Evolutionary conservation across 768 basidiomycete species (phyloP), one percentile per base, ranked within the genome.

Genomic region (Auricularia heimuer): DNA sequence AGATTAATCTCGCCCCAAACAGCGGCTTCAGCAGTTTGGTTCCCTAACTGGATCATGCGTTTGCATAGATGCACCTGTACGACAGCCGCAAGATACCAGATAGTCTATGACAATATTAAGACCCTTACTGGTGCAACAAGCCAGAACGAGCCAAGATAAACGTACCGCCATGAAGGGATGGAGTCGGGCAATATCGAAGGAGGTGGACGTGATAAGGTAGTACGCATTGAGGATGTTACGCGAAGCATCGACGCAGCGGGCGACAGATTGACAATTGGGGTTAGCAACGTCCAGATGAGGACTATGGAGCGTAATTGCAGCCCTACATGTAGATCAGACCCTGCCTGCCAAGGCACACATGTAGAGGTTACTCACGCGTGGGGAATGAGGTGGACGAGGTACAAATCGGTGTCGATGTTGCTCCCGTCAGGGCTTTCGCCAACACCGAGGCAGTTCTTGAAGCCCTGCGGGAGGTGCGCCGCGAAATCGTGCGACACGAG

Each of bases 1-100:
- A 89, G 82, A 67, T 94, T 93, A 72, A 94, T 92, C 74, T 93
- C 90, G 0, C 89, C 89, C 91, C 92, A 94, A 10, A 89, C 86
- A 1, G 85, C 85, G 36, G 87, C 84, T 74, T 94, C 91, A 67
- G 84, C 78, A 61, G 83, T 83, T 14, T 79, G 77, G 74, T 93
- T 90, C n/a, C 86, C 85, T 58, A 84, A 83, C 72, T 92, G 89
- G 66, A 94, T 92, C 71, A 86, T 88, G 70, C 90, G 86, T 71
- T 90, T 91, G 81, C 91, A 94, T 45, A 90, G 78, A 69, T 93
- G 90, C 60, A 93, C 85, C 71, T 92, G 87, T 3, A 93, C 89
- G 3, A 90, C 90, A 14, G 92, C 91, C 6, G 91, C 92, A 16
- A 94, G 83, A 74, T 94, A 93, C 91, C 91, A 94, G 73, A 90